Evolutionary conservation across 2,329 filamentous ascomycete genomes (phyloP), one percentile per base, ranked within the genome.

Genomic region (Epichloe scottii): DNA sequence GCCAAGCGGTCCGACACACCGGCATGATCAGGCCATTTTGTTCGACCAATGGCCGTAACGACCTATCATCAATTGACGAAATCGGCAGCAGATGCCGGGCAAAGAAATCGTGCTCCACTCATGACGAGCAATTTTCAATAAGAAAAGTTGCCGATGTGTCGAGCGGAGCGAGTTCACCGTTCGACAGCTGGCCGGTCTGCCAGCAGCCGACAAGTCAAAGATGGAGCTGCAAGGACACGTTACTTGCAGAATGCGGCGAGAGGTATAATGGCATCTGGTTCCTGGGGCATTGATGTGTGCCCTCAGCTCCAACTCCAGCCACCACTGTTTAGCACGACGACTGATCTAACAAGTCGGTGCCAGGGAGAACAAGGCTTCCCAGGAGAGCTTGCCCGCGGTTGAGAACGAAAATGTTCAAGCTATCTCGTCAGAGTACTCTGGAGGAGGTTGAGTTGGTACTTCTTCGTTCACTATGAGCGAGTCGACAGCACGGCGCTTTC

Each of bases 391-490:
- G 7, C n/a, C 3, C 15, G 8, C 8, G 6, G 11, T 8, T 14
- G 12, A 38, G 11, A 17, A 19, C 38, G 11, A 33, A 21, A 5
- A 15, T 23, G 8, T 42, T 51, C 47, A 55, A 11, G 38, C 52
- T 21, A 52, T 48, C 44, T 59, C 50, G n/a, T 65, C 63, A 21
- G 59, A 58, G 51, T 66, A 67, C 7, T 57, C 54, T 37, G 62
- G 61, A 2, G 63, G 62, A 12, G 58, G 47, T 54, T 51, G 53
- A 19, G 54, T 53, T 30, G 56, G 46, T 21, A 50, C 46, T n/a
- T 58, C 56, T 34, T 56, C 54, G 5, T 52, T 50, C 15, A 45
- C 48, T 10, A 51, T 55, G 33, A 46, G 48, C 51, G 54, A 33
- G 10, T 53, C 53, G 30, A 57, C 49, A 4, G 46, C 55, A 39